Evolutionary conservation across 2,329 filamentous ascomycete species (phyloP).

Genomic region (Calonectria pteridis): DNA sequence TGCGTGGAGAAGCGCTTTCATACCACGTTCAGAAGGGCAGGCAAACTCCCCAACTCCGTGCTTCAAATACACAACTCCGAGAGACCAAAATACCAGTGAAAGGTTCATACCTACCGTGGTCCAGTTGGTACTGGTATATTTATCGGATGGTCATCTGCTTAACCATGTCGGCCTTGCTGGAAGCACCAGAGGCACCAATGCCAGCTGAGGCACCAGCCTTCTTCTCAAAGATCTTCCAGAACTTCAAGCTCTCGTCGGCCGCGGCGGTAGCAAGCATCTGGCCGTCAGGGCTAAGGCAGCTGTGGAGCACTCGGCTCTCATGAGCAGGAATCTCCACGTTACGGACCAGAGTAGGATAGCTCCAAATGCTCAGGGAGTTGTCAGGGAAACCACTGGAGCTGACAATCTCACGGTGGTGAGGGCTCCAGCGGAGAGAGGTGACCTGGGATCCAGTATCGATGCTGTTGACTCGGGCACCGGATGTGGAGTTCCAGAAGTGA

Average conservation of each 20-base stretch:
- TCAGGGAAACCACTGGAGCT: conserved; percentile 99
- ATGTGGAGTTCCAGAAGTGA: conserved; percentile 99
- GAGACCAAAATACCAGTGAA: conserved; percentile 58
- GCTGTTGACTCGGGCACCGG: conserved; percentile 97
- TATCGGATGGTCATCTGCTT: conserved; percentile 97
- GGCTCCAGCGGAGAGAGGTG: conserved; percentile 95
- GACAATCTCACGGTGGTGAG: conserved; percentile 97
- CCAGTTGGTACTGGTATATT: conserved; percentile 47
- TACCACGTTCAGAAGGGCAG: conserved; percentile 60
- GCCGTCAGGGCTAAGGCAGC: conserved; percentile 94
- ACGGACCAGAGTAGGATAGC: conserved; percentile 95
- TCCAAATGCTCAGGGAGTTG: conserved; percentile 99
- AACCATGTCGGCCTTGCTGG: conserved; percentile 84
- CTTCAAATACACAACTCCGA: conserved; percentile 61
- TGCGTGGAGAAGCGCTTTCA: conserved; percentile 63
- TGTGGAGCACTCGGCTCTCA: conserved; percentile 96
- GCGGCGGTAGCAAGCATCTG: conserved; percentile 98
- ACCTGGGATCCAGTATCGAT: conserved; percentile 99
- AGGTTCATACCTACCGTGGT: conserved; percentile 62
- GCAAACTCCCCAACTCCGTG: conserved; percentile 64
- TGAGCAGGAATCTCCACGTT: conserved; percentile 98
- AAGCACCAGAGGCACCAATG: conserved; percentile 74
- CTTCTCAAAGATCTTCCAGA: conserved; percentile 99
- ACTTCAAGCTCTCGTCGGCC: conserved; percentile 97
- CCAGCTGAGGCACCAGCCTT: conserved; percentile 82